phyloP scores from a whole-genome alignment of 257 asterid species.

The Asclepias syriaca region DNA sequence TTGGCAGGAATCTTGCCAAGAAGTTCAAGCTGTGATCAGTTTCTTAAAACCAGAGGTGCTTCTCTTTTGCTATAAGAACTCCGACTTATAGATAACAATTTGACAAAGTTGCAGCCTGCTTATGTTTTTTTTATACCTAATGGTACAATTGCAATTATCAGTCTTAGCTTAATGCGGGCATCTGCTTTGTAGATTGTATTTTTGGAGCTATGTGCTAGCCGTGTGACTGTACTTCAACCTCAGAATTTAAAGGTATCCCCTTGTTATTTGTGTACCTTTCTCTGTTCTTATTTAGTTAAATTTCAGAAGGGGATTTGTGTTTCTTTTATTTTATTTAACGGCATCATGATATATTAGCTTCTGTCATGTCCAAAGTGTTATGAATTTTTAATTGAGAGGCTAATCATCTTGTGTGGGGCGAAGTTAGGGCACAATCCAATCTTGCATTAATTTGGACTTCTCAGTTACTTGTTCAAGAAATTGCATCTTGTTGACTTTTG shows the following conservation, averaged over 20 bases:
- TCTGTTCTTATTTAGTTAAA: not conserved
- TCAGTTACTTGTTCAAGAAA: not conserved
- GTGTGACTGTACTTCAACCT: conserved; percentile 63
- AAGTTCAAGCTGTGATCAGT: conserved; percentile 77
- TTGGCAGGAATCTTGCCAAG: conserved; percentile 74
- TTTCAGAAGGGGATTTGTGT: not conserved
- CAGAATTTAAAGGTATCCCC: conserved; percentile 59
- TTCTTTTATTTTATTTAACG: not conserved
- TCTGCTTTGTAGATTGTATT: conserved; percentile 60
- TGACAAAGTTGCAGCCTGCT: conserved; percentile 15
- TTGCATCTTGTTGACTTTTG: no score
- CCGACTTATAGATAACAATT: conserved; percentile 8
- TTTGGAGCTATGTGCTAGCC: conserved; percentile 82
- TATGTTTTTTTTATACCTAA: not conserved
- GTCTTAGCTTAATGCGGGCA: conserved; percentile 4
- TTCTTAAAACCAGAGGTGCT: conserved; percentile 75
- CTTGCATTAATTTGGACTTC: no score
- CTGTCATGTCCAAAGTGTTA: not conserved
- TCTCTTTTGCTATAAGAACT: conserved; percentile 13
- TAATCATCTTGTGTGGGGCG: not conserved
- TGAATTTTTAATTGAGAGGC: not conserved
- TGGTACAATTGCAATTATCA: not conserved
- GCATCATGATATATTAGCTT: not conserved
- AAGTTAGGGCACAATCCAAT: not conserved
- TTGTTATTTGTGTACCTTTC: conserved; percentile 10